These are phyloP conservation scores for Starmerella floricola DNA, from an alignment of 805 yeast species.

Conservation along the genomic window DNA sequence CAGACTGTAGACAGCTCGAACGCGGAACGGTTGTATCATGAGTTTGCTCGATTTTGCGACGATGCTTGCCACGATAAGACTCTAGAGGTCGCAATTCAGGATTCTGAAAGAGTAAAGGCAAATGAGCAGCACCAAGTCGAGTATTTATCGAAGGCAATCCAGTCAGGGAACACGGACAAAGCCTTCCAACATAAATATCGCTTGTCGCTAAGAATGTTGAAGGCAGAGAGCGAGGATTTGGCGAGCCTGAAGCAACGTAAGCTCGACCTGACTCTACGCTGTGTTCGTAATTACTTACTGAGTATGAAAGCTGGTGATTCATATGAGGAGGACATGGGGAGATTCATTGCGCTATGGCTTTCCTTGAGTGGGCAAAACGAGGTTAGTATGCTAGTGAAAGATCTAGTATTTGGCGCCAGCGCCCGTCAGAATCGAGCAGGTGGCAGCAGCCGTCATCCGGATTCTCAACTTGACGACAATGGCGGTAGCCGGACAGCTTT, in stretches of 20 bases:
- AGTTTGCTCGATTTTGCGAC: conserved; percentile 58
- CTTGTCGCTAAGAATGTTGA: conserved; percentile 8
- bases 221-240: conserved; percentile 40
- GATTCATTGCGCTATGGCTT: conserved; percentile 76
- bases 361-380: conserved; percentile 39
- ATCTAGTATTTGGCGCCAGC: too few species aligned
- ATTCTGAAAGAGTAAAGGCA: conserved; percentile 9
- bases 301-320: conserved; percentile 26
- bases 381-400: conserved; percentile 30
- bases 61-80: conserved; percentile 12
- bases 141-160: neutral
- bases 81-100: conserved; percentile 29
- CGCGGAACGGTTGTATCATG: conserved; percentile 39
- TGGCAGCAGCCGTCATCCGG: too few species aligned
- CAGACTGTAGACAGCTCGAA: neutral
- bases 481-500: conserved; percentile 32
- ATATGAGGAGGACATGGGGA: conserved; percentile 16
- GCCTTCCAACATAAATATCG: neutral
- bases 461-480: too few species aligned
- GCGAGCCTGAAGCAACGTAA: conserved; percentile 31
- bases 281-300: conserved; percentile 48
- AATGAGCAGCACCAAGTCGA: conserved; percentile 29
- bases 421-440: too few species aligned
- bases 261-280: conserved; percentile 37
- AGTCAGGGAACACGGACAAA: neutral